Base-by-base conservation (phyloP, 257 asterid species). In the Gynochthodes officinalis region DNA sequence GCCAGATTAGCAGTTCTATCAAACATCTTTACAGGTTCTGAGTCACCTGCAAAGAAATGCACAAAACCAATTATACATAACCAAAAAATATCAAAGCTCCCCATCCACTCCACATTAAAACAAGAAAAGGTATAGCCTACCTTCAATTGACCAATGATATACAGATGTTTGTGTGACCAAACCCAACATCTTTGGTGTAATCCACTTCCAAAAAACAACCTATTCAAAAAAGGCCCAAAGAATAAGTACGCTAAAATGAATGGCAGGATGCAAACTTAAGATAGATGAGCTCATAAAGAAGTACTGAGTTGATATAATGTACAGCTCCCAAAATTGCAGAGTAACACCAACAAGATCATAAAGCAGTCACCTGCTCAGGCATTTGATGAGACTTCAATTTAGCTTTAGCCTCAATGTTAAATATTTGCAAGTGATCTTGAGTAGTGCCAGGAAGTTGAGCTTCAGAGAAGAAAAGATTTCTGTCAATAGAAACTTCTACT, bases 191-290 rank as follows among this genome's bases (percentile, higher is more conserved):
- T 89, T 92, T 43, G 89, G 92, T 33, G 95, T 78, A 72, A 92
- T 89, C 99, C 98, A 95, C 86, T 95, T 95, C 99, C 99, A 95
- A 79, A 95, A 95, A 39, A 88, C 99, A 44, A 95, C 97, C 99
- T 92, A 78, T 35, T 75, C 69, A 74, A 64, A 60, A 4, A 39
- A 55, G 12, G 67, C 55, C 19, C 27, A 65, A 44, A 25, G 43
- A 54, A 28, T 39, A 42, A 66, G 54, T 32, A 33, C 5, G 33
- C 4, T 33, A 4, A 48, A 28, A 58, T 39, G 7, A 59, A 57
- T 21, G 10, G 23, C 1, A 6, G 28, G 1, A 60, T 28, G 50
- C n/a, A 60, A 30, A 44, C 37, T 3, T 9, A 32, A 8, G 32
- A 21, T 18, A 32, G 60, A 18, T 9, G 7, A 5, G 35, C 64